A percentile compares a stretch with the other conserved stretches of the same genome.
phyloP scores from a whole-genome alignment of 805 yeast species.

The Sungouiozyma intestinalis region DNA sequence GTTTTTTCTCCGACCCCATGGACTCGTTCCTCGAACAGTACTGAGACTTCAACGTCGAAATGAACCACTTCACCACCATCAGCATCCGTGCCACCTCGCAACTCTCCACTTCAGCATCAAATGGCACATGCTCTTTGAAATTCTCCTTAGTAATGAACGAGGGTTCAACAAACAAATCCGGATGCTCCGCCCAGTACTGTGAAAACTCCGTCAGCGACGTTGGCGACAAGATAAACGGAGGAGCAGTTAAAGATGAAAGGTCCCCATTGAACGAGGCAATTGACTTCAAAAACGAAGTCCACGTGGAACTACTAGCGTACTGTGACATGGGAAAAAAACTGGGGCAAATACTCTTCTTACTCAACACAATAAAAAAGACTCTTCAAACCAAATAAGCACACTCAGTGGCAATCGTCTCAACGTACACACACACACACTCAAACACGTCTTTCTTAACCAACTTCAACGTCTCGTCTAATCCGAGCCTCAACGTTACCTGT shows the following conservation, averaged over 20 bases:
- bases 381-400: no score
- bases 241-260: constrained; percentile 88
- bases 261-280: constrained; percentile 93
- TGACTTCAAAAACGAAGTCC: constrained; percentile 88
- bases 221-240: constrained; percentile 91
- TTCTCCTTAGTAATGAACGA: constrained; percentile 29
- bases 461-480: no score
- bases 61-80: constrained; percentile 83
- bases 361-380: background rate
- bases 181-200: constrained; percentile 93
- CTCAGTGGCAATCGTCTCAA: no score
- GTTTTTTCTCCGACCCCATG: constrained; percentile 94
- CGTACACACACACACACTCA: no score
- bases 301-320: constrained; percentile 41
- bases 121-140: constrained; percentile 9
- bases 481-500: no score
- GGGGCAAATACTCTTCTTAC: background rate
- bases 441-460: no score
- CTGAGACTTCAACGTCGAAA: constrained; percentile 84
- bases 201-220: constrained; percentile 85
- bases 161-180: constrained; percentile 73
- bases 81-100: constrained; percentile 45
- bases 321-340: constrained; percentile 20
- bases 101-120: constrained; percentile 31
- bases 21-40: constrained; percentile 87